Base-by-base conservation (phyloP, 1,139 yeast genomes). In the Hanseniaspora gamundiae region DNA sequence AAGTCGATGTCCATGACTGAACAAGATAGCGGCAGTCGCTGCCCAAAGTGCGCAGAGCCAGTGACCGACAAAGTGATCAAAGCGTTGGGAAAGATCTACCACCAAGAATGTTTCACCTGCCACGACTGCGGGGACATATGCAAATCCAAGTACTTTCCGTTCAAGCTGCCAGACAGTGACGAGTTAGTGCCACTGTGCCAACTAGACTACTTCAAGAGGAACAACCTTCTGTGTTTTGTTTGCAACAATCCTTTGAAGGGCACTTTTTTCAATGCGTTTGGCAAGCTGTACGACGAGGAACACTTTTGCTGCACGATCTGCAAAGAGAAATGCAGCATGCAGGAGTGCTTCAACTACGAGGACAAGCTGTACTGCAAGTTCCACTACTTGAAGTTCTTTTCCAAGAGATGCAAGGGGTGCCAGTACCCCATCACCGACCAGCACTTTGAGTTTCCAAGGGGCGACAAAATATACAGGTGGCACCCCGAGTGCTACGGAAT, bases 401-500 rank as follows among this genome's bases (percentile, higher is more conserved):
- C 97, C 1, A 80, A 83, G 27, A 80, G 81, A 49, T 93, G 98
- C 67, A 94, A 86, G 64, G 96, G 97, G 20, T 91, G 98, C 64
- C 75, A 80, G 50, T 80, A 87, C 30, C 85, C 96, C 2, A 91
- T 91, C 45, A 76, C 93, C 29, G 88, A 88, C 56, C 97, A 91
- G 59, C 91, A 87, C 63, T 95, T 88, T 31, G 96, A 91, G 61
- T 76, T 91, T 41, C 85, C 78, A 51, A 72, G 94, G 52, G 95
- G 95, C 41, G 96, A 96, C n/a, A 73, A 83, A 53, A 82, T 83
- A 51, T 95, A 88, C 60, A 95, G 87, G 58, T 93, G 98, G 98
- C 99, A 93, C 61, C 97, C 97, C 2, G 98, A 93, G 61, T 93
- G 98, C 66, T 93, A 87, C 59, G 93, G 93, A 88, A 94, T 91